Evolutionary conservation across 805 yeast species (phyloP), one percentile per base, ranked within the genome.

Genomic region (Cyberlindnera samutprakarnensis): DNA sequence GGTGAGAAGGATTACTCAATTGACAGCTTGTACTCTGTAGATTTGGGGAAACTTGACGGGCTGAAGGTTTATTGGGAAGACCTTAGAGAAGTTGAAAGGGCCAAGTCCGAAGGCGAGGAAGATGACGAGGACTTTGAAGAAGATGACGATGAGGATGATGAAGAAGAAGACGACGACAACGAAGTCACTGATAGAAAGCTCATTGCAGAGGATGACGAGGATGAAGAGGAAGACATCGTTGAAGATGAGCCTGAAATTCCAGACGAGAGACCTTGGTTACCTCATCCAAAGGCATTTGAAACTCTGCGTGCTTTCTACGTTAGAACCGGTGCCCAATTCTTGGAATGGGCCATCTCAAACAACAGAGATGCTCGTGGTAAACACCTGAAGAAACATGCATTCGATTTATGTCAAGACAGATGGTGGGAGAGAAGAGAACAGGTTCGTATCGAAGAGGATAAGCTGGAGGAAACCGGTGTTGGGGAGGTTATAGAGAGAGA

Each of bases 351-450:
- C 2, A 82, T 87, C 43, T 79, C 92, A 5, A 82, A 79, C 51
- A 82, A 86, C 46, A 70, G 82, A 45, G 88, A 82, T 36, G 78
- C 86, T 11, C 74, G 94, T 49, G 97, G 96, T 33, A 90, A 90
- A 55, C 79, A 83, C 49, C 69, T 90, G 56, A 88, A 90, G 61
- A 78, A 80, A 34, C 81, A 84, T 27, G 80, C 96, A 0, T 90
- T 90, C 53, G 96, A 87, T 41, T 60, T 90, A 39, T 81, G 92
- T 55, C 95, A 88, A 58, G 90, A 81, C 44, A 75, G 98, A 62
- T 90, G 95, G 92, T 90, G 97, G 97, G 97, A 90, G 55, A 81
- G 97, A 63, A 77, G 96, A 61, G 97, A 90, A 47, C 90, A 78
- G 48, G 78, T 90, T 16, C 78, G 94, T 54, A 70, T 75, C 25